Base-by-base conservation (phyloP, 192 early-diverging fungal genomes). In the Umbelopsis sp. region DNA sequence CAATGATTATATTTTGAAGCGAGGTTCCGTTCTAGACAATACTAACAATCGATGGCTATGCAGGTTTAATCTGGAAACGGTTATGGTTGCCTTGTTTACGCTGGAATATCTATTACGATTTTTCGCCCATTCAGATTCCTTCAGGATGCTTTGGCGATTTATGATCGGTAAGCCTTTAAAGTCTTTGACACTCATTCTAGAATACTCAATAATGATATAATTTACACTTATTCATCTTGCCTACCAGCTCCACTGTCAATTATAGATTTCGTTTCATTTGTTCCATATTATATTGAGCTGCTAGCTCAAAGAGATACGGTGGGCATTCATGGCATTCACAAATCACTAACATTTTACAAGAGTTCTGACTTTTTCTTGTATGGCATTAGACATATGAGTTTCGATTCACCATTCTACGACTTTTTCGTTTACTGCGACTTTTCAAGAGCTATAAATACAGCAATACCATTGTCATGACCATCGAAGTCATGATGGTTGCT, bases 391-490 rank as follows among this genome's bases (percentile, higher is more conserved):
- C 90, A 10, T 91, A 89, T 67, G 90, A 90, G 73, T 93, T 93
- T 76, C 87, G 92, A 12, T 92, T 93, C 81, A 93, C 92, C n/a
- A 92, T 92, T 54, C 74, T 94, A 74, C 83, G 91, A 25, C 75
- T 92, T 11, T 92, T 94, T 75, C 86, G 92, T 29, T 79, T 94
- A 11, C 75, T 94, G 52, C 86, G 92, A 22, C 84, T 94, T 3
- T 94, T 94, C 77, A 91, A 90, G 47, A 90, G 89, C 7, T 94
- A 92, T 76, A 92, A 92, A 70, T 92, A 94, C 79, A 92, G 91
- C 59, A 91, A 89, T 45, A 87, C 92, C 14, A 86, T 94, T 66
- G 85, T 92, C 65, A 88, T 94, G 86, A 92, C 91, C 1, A 92
- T 94, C 31, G 92, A 94, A 49, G 92, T 94, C 53, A 89, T 94